Conservation (phyloP, 306 rosid genomes). For the Mucuna pruriens region DNA sequence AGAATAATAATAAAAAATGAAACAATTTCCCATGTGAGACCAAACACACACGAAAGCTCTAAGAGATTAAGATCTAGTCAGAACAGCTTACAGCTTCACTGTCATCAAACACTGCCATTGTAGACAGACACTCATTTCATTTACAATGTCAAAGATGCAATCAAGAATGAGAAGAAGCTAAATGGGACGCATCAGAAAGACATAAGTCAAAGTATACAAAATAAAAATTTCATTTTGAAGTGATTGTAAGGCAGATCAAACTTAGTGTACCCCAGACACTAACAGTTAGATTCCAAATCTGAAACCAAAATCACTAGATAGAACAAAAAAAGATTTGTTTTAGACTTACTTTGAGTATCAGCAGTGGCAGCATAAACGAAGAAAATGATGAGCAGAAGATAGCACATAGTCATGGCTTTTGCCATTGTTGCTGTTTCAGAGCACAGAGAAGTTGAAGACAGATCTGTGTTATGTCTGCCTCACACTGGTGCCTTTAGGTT, state of each 20-base stretch:
- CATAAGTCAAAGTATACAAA: neutral
- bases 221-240: neutral
- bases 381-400: conserved; percentile 22
- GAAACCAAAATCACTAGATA: conserved; percentile 3
- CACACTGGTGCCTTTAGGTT: conserved; percentile 31
- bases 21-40: neutral
- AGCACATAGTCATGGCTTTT: conserved; percentile 25
- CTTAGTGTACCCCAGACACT: neutral
- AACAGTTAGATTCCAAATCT: conserved; percentile 33
- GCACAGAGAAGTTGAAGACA: conserved; percentile 23
- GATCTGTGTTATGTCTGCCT: conserved; percentile 40
- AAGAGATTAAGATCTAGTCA: conserved; percentile 37
- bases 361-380: conserved; percentile 38
- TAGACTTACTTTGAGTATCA: conserved; percentile 49
- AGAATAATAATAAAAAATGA: conserved; percentile 15
- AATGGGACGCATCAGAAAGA: neutral
- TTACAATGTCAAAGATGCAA: conserved; percentile 23
- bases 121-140: neutral
- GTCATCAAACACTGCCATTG: conserved; percentile 23
- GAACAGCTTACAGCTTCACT: conserved; percentile 28
- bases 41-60: neutral
- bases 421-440: conserved; percentile 54
- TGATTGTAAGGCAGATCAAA: conserved; percentile 30
- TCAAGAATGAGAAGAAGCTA: conserved; percentile 31
- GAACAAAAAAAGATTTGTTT: neutral